Evolutionary conservation across 768 basidiomycete genomes (phyloP).

Genomic region (Pleurotus tuoliensis): DNA sequence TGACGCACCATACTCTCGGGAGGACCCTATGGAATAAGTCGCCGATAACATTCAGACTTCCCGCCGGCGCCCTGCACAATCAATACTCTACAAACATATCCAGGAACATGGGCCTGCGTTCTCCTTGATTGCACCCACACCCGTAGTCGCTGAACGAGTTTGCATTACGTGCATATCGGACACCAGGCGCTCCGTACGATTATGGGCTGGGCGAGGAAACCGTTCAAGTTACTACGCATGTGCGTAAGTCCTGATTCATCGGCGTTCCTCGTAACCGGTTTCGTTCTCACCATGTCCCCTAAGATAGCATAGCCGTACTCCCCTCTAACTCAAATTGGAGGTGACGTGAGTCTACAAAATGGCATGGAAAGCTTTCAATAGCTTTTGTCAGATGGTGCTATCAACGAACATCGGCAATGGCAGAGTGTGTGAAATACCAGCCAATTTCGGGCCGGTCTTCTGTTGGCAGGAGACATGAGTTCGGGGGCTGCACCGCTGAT

Average conservation of each 20-base stretch:
- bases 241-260: neutral
- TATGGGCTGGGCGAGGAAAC: neutral
- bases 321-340: constrained; percentile 7
- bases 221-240: neutral
- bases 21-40: constrained; percentile 3
- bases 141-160: neutral
- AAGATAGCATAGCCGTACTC: neutral
- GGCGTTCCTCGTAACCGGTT: neutral
- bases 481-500: neutral
- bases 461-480: neutral
- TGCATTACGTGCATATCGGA: neutral
- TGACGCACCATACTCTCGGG: no score
- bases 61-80: constrained; percentile 5
- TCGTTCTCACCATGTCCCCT: neutral
- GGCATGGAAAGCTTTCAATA: neutral
- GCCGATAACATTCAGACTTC: constrained; percentile 8
- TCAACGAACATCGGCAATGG: neutral
- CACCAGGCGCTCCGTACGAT: neutral
- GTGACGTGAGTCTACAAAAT: constrained; percentile 2
- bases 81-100: neutral
- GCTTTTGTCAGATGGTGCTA: neutral
- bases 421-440: neutral
- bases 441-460: neutral
- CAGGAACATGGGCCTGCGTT: neutral
- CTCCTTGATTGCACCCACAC: neutral